Conservation (phyloP, 805 yeast genomes). For the Yarrowia deformans region DNA sequence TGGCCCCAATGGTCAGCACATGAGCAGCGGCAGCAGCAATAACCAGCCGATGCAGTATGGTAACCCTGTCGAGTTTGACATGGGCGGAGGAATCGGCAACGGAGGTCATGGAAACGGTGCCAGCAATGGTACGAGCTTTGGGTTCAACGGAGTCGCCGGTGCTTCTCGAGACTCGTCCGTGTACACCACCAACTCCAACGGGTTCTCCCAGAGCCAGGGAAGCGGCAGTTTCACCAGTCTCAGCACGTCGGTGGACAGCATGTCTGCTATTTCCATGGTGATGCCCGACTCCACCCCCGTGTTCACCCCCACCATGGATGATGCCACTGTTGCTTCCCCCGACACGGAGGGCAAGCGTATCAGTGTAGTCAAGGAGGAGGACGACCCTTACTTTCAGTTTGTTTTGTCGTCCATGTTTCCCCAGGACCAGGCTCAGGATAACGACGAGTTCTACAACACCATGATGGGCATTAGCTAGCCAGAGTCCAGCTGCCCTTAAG, state of each 20-base stretch:
- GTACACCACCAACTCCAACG: conserved; percentile 19
- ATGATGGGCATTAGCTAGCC: conserved; percentile 35
- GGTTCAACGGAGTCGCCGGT: not conserved
- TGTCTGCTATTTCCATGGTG: conserved; percentile 24
- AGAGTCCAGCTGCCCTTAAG: conserved; percentile 27
- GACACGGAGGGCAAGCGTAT: conserved; percentile 15
- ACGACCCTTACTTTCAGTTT: conserved; percentile 34
- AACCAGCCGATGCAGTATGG: conserved; percentile 31
- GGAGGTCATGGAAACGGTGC: not conserved
- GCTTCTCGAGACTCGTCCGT: conserved; percentile 25
- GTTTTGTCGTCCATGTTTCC: conserved; percentile 33
- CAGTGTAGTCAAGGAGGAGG: conserved; percentile 30
- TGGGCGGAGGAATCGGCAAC: conserved; percentile 12
- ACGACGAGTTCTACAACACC: conserved; percentile 37
- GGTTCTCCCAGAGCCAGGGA: conserved; percentile 33
- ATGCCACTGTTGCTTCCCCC: not conserved
- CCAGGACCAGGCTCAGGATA: conserved; percentile 21
- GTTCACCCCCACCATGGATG: conserved; percentile 13
- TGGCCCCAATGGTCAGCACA: not conserved
- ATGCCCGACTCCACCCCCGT: conserved; percentile 23
- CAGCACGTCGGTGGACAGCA: conserved; percentile 37
- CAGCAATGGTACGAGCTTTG: not conserved
- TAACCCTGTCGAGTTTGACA: conserved; percentile 32
- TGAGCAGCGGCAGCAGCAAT: not conserved
- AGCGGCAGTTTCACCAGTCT: conserved; percentile 34